phyloP scores from a whole-genome alignment of 225 moss, liverwort and hornwort species.

The Polytrichum commune region DNA sequence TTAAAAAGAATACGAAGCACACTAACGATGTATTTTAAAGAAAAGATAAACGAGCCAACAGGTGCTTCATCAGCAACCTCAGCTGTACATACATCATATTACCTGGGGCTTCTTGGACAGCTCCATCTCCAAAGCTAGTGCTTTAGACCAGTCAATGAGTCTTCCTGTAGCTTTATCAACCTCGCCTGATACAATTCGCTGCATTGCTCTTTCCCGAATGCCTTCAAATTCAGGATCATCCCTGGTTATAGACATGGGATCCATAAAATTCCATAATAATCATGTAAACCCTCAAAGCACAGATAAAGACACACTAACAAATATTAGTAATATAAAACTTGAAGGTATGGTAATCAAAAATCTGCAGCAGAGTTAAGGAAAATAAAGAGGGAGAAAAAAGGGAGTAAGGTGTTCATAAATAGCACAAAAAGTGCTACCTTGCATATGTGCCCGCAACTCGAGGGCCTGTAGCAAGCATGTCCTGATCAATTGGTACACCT shows the following conservation, averaged over 20 bases:
- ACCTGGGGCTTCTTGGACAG: constrained; percentile 63
- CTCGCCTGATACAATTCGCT: constrained; percentile 70
- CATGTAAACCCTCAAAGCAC: too few species aligned
- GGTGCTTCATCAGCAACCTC: too few species aligned
- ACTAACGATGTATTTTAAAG: too few species aligned
- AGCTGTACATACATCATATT: not conserved
- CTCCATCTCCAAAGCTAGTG: constrained; percentile 62
- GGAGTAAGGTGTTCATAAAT: not conserved
- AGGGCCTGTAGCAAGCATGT: constrained; percentile 57
- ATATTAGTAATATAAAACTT: too few species aligned
- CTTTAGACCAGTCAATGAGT: constrained; percentile 71
- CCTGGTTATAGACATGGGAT: constrained; percentile 26
- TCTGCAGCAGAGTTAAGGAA: not conserved
- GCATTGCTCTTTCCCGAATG: constrained; percentile 69
- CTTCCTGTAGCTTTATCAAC: constrained; percentile 64
- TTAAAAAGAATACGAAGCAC: too few species aligned
- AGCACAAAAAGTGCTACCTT: constrained; percentile 21
- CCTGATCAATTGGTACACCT: constrained; percentile 69
- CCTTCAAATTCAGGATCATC: constrained; percentile 70
- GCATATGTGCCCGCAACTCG: constrained; percentile 64
- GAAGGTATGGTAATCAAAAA: too few species aligned
- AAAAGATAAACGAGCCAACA: too few species aligned
- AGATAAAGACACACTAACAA: too few species aligned
- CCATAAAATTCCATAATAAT: constrained; percentile 7
- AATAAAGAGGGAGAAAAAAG: not conserved